Evolutionary conservation across 768 basidiomycete genomes (phyloP).

Genomic region (Mycena albidolilacea): DNA sequence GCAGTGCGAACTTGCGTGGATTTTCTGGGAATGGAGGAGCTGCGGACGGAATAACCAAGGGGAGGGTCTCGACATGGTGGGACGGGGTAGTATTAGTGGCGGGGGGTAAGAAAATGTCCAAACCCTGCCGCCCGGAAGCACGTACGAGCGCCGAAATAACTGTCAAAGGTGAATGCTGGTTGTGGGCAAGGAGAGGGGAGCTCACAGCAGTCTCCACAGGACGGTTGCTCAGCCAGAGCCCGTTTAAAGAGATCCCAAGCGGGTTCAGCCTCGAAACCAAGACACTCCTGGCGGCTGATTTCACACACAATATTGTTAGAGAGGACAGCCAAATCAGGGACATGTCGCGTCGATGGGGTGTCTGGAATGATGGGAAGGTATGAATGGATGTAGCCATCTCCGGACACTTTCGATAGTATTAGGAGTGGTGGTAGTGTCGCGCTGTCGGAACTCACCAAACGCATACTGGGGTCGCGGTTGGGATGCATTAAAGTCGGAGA

Average conservation of each 20-base stretch:
- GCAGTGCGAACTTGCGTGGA: conserved; percentile 29
- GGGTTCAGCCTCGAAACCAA: background rate
- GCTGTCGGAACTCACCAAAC: conserved; percentile 9
- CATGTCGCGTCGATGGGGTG: conserved; percentile 8
- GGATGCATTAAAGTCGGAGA: conserved; percentile 6
- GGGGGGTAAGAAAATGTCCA: conserved; percentile 35
- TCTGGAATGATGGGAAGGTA: conserved; percentile 15
- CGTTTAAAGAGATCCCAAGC: conserved; percentile 25
- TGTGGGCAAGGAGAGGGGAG: background rate
- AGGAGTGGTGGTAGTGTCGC: background rate
- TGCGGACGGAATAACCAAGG: conserved; percentile 18
- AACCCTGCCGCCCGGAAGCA: conserved; percentile 15
- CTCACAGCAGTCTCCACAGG: conserved; percentile 29
- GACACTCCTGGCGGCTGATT: conserved; percentile 14
- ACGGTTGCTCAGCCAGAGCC: background rate
- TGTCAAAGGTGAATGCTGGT: background rate
- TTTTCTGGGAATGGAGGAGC: conserved; percentile 35
- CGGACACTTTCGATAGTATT: conserved; percentile 16
- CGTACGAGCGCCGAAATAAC: conserved; percentile 35
- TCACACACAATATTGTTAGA: conserved; percentile 12
- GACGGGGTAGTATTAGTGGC: background rate
- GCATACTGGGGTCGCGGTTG: conserved; percentile 17
- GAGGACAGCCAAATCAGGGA: conserved; percentile 18
- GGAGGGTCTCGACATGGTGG: conserved; percentile 17
- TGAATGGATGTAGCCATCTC: conserved; percentile 19